Evolutionary conservation across 2,329 filamentous ascomycete species (phyloP).

Genomic region (Neobulgaria alba): DNA sequence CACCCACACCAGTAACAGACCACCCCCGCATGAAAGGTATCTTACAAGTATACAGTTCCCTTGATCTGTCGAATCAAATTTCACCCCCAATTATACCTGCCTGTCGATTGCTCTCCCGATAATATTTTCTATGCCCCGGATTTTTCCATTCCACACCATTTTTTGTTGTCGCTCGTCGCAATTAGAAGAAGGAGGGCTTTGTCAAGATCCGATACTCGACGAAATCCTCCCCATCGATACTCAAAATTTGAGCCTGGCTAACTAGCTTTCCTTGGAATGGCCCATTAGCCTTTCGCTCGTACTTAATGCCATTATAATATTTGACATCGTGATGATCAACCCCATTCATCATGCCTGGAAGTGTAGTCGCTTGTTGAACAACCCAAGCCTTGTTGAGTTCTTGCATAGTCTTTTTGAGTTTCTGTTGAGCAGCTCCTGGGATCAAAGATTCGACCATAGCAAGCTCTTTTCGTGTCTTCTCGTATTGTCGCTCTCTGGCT

Average conservation of each 20-base stretch:
- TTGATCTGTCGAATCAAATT: too few relatives aligned
- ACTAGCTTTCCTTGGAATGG: conserved; percentile 57
- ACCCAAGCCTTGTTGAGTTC: conserved; percentile 27
- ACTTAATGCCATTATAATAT: conserved; percentile 51
- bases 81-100: neutral
- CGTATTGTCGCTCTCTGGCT: conserved; percentile 19
- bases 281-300: conserved; percentile 51
- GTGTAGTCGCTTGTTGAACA: conserved; percentile 20
- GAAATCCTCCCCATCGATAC: conserved; percentile 58
- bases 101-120: neutral
- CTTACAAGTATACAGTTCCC: neutral
- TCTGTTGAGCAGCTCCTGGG: conserved; percentile 19
- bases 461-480: conserved; percentile 24
- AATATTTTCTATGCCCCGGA: neutral
- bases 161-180: too few relatives aligned
- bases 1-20: too few relatives aligned
- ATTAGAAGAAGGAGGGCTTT: conserved; percentile 49
- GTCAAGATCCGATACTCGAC: conserved; percentile 58
- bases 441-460: conserved; percentile 21
- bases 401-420: conserved; percentile 26
- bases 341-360: conserved; percentile 16
- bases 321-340: conserved; percentile 41
- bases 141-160: neutral
- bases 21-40: too few relatives aligned
- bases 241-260: conserved; percentile 51